A percentile compares a stretch with the other conserved stretches of the same genome.
Conservation (phyloP, 495 filamentous ascomycete species). For the Jackrogersella minutella region DNA sequence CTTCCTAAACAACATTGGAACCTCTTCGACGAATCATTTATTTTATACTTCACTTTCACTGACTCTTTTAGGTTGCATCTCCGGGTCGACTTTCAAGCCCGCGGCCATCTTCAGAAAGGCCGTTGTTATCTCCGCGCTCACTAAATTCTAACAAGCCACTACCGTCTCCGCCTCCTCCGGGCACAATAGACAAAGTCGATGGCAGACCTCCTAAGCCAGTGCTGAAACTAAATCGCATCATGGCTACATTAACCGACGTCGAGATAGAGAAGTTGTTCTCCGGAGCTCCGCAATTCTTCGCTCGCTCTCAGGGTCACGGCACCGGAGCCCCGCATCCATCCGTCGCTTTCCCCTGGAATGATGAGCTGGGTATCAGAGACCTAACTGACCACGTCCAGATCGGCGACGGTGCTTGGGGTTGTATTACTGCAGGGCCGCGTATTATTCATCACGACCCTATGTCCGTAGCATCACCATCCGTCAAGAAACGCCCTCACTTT, state of each 20-base stretch:
- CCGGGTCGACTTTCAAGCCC: conserved; percentile 34
- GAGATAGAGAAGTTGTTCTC: conserved; percentile 77
- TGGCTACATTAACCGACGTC: conserved; percentile 63
- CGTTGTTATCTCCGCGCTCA: conserved; percentile 48
- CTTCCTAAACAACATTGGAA: neutral
- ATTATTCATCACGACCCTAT: conserved; percentile 55
- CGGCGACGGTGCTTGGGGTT: conserved; percentile 62
- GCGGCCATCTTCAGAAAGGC: conserved; percentile 40
- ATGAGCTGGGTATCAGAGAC: conserved; percentile 66
- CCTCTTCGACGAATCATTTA: too few relatives aligned
- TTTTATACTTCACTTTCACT: neutral
- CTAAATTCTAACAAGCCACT: conserved; percentile 61
- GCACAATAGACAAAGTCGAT: conserved; percentile 51
- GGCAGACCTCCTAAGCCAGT: conserved; percentile 51
- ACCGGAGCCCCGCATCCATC: conserved; percentile 67
- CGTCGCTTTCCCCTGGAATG: conserved; percentile 76
- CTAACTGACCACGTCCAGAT: conserved; percentile 68
- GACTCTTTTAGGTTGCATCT: conserved; percentile 8
- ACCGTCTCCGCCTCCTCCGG: conserved; percentile 58
- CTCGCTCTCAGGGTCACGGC: conserved; percentile 61
- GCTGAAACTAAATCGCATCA: conserved; percentile 60
- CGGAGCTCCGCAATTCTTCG: conserved; percentile 78
- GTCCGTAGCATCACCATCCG: conserved; percentile 45
- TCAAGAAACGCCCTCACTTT: conserved; percentile 62
- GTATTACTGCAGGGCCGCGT: conserved; percentile 60